These are phyloP conservation scores for Chrysophaeum taylorii DNA, from an alignment of 352 stramenopile genomes.

Conservation along the genomic window DNA sequence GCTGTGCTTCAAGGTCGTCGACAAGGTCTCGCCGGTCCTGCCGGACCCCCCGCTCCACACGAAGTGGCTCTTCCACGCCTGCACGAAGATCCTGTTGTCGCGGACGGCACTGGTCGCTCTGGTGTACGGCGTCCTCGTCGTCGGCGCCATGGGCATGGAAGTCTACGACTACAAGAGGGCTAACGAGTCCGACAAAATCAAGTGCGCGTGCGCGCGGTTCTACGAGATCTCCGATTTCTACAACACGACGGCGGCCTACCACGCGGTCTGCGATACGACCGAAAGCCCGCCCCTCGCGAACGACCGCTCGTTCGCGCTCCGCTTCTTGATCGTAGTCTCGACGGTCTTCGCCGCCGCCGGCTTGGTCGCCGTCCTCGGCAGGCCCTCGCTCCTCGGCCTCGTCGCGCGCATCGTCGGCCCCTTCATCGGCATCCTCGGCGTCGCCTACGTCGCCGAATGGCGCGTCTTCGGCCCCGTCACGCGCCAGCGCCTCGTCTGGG, in stretches of 20 bases:
- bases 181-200: background rate
- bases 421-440: background rate
- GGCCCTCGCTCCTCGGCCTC: background rate
- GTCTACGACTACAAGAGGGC: background rate
- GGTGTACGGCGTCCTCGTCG: background rate
- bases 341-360: background rate
- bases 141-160: background rate
- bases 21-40: no score
- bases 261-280: background rate
- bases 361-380: background rate
- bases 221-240: background rate
- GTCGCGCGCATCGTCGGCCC: background rate
- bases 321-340: background rate
- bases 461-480: slow-evolving; percentile 7
- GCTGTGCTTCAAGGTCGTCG: background rate
- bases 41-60: background rate
- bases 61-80: background rate
- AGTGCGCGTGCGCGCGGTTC: background rate
- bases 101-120: background rate
- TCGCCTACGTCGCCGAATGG: background rate
- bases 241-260: background rate
- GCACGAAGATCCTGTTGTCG: no score
- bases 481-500: background rate
- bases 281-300: background rate
- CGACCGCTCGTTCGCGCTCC: background rate